Base-by-base conservation (phyloP, 2,329 filamentous ascomycete genomes). In the Polychaeton citri region DNA sequence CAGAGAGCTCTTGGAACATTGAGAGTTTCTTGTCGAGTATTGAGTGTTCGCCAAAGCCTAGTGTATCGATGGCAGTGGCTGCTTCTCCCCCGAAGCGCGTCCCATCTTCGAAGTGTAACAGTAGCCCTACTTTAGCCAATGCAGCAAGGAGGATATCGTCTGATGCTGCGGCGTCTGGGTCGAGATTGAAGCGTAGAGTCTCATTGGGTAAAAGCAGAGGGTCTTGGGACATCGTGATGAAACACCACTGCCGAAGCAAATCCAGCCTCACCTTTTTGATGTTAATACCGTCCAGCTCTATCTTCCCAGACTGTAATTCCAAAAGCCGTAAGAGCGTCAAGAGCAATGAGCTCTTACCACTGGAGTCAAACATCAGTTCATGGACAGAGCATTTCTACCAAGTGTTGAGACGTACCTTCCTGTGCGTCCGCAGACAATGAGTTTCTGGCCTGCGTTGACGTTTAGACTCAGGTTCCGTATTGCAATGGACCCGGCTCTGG, bases 371-470 rank as follows among this genome's bases (percentile, higher is more conserved):
- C 12, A 15, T 28, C 24, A 28, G 24, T 28, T 12, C 7, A 7
- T 5, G 3, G 24, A 28, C 12, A 4, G 12, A 10, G 5, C 24
- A 28, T 15, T 10, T 28, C 15, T 15, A 12, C 15, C 5, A 4
- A 28, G 15, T 28, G 24, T 10, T 12, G 15, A 4, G 4, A 28
- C 24, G 12, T 10, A 28, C 24, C 24, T 28, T 10, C 66, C 70
- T 17, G 65, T 75, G 2, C 71, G 60, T 1, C 72, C 72, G 30
- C 66, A 71, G 4, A 75, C 57, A 2, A 65, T 57, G n/a, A 69
- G 50, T 44, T 65, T 64, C 44, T 70, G 57, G 6, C 69, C 70
- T 0, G 65, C 46, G 4, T 54, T 37, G 30, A 74, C 61, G 3
- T 55, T 53, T 2, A 75, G 45, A 7, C 57, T 65, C 21, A 74